Base-by-base conservation (phyloP, 2,329 filamentous ascomycete genomes). In the Fusarium ambrosium region DNA sequence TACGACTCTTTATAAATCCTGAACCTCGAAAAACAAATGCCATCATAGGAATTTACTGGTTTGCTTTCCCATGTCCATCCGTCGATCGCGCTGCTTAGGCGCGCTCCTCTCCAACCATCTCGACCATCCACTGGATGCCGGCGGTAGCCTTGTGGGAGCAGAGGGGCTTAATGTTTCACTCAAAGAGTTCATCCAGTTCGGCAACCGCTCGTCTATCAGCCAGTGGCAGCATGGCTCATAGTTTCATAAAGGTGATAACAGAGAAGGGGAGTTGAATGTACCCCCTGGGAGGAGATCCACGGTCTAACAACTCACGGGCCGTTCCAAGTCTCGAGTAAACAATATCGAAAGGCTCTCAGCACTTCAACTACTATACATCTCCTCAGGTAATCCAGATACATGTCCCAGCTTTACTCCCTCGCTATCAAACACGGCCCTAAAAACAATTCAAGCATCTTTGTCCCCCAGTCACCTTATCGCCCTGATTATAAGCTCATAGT, bases 401-500 rank as follows among this genome's bases (percentile, higher is more conserved):
- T 43, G n/a, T 41, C n/a, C 39, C n/a, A n/a, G n/a, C 9, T 20
- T 6, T 22, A 20, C 39, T 13, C 39, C 39, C 6, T 43, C n/a
- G 10, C 39, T 43, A 43, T 43, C n/a, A 43, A 13, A 14, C 29
- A 32, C 29, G 29, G 29, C 29, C 29, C 29, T 32, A 32, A 6
- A 51, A n/a, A 3, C 16, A 29, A 13, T 8, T 7, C 34, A 36
- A 20, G 5, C 56, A 29, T 60, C 11, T 1, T 8, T 43, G 18
- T 60, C 18, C 22, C 27, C 56, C 32, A 6, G 4, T n/a, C 61
- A 32, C 13, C 60, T 61, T 6, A 72, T 55, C 6, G 66, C 66
- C 58, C 66, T 64, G 11, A 73, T 68, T 4, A 58, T 73, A 13
- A 73, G 56, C 45, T 73, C 70, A 41, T 71, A 73, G 22, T 73